Evolutionary conservation across 2,329 filamentous ascomycete species (phyloP), one percentile per base, ranked within the genome.

Genomic region (Pseudogymnoascus sp.): DNA sequence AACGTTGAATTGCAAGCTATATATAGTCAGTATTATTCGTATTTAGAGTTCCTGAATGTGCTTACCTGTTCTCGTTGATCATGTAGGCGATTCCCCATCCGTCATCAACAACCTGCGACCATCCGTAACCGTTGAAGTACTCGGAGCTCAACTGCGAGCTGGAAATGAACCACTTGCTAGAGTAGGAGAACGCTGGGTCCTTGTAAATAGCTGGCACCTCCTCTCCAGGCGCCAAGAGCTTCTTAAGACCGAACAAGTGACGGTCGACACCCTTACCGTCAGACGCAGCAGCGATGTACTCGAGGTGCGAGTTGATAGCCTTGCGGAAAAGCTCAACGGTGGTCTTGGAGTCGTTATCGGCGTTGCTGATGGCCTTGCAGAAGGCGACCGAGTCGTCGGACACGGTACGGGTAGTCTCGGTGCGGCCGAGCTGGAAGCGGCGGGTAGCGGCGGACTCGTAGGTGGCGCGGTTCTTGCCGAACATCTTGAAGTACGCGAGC

Each of bases 71-170:
- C 82, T 97, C 93, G 74, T 99, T 99, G 75, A 99, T 97, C 94
- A 99, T 99, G 75, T 99, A 99, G 39, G 94, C 94, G 73, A 99
- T 96, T 67, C 94, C 94, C 77, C 94, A 99, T 31, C 94, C 94
- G 65, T 89, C 90, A 72, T 97, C 92, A 62, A 97, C 89, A 61
- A 99, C 94, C 80, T 99, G 93, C 73, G 90, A 94, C 94, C 94
- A 99, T 52, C 94, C 94, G 76, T 99, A 99, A 23, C 95, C 94
- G 74, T 99, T 99, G 78, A 97, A 99, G 81, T 90, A 97, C 80
- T 99, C 95, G 35, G 88, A 92, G 77, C 89, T 94, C 74, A 99
- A 80, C 79, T 99, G 95, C 65, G 86, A 91, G 29, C 87, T 91
- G 29, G 88, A 93, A 64, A 99, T 81, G 77, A 86, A 96, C 94